Conservation (phyloP, 2,329 filamentous ascomycete genomes). For the Curvularia verruculosa region DNA sequence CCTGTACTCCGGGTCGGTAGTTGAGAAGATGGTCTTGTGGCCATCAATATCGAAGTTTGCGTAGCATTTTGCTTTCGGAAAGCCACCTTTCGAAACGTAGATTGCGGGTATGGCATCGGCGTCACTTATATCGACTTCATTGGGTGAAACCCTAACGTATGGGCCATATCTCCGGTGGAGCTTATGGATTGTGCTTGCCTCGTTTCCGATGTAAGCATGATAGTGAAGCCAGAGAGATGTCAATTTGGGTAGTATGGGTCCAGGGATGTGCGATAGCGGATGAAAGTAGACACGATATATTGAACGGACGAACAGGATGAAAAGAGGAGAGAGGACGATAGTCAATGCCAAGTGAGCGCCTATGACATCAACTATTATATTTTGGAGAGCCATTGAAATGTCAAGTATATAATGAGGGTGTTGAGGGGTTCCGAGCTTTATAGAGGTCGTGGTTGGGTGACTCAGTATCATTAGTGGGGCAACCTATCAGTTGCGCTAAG, state of each 20-base stretch:
- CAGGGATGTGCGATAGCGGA: constrained; percentile 32
- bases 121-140: constrained; percentile 39
- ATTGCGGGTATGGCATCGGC: constrained; percentile 55
- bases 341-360: constrained; percentile 9
- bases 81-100: constrained; percentile 60
- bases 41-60: constrained; percentile 64
- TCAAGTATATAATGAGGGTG: not conserved
- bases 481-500: constrained; percentile 13
- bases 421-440: constrained; percentile 6
- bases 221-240: constrained; percentile 38
- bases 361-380: constrained; percentile 4
- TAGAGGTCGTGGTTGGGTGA: constrained; percentile 16
- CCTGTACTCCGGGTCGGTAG: constrained; percentile 50
- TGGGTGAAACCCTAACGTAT: constrained; percentile 34
- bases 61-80: constrained; percentile 60
- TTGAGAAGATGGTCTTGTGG: constrained; percentile 61
- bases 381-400: constrained; percentile 15
- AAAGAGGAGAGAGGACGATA: constrained; percentile 6
- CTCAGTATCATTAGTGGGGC: constrained; percentile 14
- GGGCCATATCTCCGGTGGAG: constrained; percentile 33
- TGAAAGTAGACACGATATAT: constrained; percentile 35
- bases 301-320: constrained; percentile 20
- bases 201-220: constrained; percentile 38
- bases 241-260: constrained; percentile 28
- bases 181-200: constrained; percentile 28